Evolutionary conservation across 192 early-diverging fungal genomes (phyloP), one percentile per base, ranked within the genome.

Genomic region (Phlyctochytrium bullatum): DNA sequence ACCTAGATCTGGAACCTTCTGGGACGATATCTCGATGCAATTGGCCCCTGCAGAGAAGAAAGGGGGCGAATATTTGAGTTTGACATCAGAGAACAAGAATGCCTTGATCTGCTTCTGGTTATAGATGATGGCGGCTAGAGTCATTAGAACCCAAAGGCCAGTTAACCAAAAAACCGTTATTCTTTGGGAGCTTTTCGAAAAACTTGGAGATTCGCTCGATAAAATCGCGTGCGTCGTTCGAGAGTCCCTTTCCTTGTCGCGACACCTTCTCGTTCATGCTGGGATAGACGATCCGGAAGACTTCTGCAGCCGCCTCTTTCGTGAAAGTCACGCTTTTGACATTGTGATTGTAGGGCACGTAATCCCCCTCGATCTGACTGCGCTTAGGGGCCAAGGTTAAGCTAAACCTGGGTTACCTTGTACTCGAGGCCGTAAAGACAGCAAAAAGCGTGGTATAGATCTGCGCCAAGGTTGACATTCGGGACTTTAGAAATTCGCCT

Each of bases 361-460:
- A 63, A 29, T 69, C 52, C 3, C 14, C 20, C 25, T 63, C 61
- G 3, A 63, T 61, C 68, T 69, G 16, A 50, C 12, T 51, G 30
- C 2, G 32, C 31, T 62, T 1, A 68, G n/a, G n/a, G 34, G 36
- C 32, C 29, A 34, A 31, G 2, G 10, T 61, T 66, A 30, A 10
- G 24, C 23, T 17, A 62, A 36, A 30, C 54, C n/a, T n/a, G 20
- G 32, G 51, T 31, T 6, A 69, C 67, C 60, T 51, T 60, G 33
- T 34, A 35, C 12, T 27, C 32, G 24, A 65, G 24, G 1, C 69
- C 69, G 36, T 71, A 71, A 17, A 64, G 20, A 36, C 69, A 71
- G 59, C 62, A 71, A 58, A 58, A 65, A 20, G 25, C 32, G 28
- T 71, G 69, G 63, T 64, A 71, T 0, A 71, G 23, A 27, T 71